Conservation (phyloP, 2,329 filamentous ascomycete species). For the Metarhizium rileyi region DNA sequence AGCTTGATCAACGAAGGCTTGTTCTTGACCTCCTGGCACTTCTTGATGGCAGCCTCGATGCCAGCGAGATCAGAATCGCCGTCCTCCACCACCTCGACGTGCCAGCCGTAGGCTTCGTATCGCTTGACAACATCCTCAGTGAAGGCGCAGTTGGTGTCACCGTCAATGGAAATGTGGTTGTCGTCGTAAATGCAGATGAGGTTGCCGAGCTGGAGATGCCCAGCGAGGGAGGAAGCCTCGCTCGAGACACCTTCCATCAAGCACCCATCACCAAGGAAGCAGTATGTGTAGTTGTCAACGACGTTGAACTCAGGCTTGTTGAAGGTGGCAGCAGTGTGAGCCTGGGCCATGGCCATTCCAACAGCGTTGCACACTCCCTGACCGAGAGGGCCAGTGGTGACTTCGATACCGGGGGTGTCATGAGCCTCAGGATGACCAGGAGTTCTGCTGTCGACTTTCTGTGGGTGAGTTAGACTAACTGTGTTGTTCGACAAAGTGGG, state of each 20-base stretch:
- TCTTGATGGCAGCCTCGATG: constrained; percentile 82
- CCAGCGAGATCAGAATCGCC: constrained; percentile 80
- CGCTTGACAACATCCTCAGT: constrained; percentile 93
- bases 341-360: constrained; percentile 93
- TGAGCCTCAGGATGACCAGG: constrained; percentile 95
- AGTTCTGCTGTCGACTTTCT: constrained; percentile 61
- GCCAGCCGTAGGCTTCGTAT: constrained; percentile 97
- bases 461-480: constrained; percentile 2
- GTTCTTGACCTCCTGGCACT: constrained; percentile 79
- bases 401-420: constrained; percentile 93
- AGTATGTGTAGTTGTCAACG: constrained; percentile 93
- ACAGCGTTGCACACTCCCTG: constrained; percentile 97
- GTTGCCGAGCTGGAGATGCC: constrained; percentile 96
- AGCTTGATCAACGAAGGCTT: constrained; percentile 97
- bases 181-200: constrained; percentile 96
- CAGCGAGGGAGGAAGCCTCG: constrained; percentile 85
- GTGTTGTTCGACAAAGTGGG: not conserved
- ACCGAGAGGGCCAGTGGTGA: constrained; percentile 94
- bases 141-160: constrained; percentile 91
- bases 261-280: constrained; percentile 96
- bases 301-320: constrained; percentile 94
- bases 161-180: constrained; percentile 94
- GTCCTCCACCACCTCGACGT: constrained; percentile 72
- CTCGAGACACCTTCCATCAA: constrained; percentile 95
- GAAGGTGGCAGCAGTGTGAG: constrained; percentile 81